Evolutionary conservation across 306 rosid species (phyloP), one percentile per base, ranked within the genome.

Genomic region (Biancaea sappan): DNA sequence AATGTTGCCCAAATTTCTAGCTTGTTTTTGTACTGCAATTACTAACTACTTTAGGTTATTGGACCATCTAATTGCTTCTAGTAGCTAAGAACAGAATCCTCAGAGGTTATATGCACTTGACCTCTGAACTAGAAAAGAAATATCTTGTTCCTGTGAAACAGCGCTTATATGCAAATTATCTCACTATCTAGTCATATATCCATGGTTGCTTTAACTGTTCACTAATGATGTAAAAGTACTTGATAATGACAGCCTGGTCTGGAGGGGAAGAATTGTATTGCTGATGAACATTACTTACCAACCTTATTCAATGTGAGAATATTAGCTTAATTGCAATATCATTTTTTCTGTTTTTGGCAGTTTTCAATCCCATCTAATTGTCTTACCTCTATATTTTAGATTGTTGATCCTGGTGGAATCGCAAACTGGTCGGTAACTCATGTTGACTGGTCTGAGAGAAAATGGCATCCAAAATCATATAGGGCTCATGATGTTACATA

Each of bases 371-470:
- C 54, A 34, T 12, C 68, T 80, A 32, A 79, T 38, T 34, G 41
- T 22, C 22, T 43, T 57, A 1, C 63, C 2, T 66, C 15, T 67
- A 18, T 53, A 18, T 53, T 71, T 53, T 69, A 95, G 99, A 79
- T 95, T 41, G 74, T 85, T 6, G 97, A 95, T 79, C 93, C 98
- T 12, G 90, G 91, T 44, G 99, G 99, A 66, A 88, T 95, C 34
- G 89, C 99, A 6, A 95, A 95, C 77, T 95, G 98, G 99, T 92
- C 99, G 2, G 77, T 92, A 78, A 95, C 99, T 31, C 91, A 90
- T 52, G 99, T 95, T 67, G 99, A 95, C 68, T 95, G 99, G 99
- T 95, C 99, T 6, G 97, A 95, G 81, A 82, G 86, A 85, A 92
- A 92, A 76, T 92, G 98, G 99, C 99, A 95, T 62, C 99, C 99